Base-by-base conservation (phyloP, 179 eudicot genomes). In the Beta macrorhiza region DNA sequence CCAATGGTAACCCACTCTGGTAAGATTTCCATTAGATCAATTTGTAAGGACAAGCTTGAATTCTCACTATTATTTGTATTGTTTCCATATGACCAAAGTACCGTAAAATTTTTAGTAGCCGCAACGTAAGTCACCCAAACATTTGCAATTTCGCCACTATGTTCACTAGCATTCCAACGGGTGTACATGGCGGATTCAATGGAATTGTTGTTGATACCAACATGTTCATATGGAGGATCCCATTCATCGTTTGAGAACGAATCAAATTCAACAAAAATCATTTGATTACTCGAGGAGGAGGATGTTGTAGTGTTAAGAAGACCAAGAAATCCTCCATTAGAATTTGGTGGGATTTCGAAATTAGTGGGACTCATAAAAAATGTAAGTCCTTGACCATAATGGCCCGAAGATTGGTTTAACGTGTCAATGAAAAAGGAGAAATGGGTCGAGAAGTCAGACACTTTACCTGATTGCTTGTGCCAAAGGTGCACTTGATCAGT, bases 271-370 rank as follows among this genome's bases (percentile, higher is more conserved):
- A 89, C 85, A 1, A 55, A 8, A 25, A 89, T 55, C 3, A 87
- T 80, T 25, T 83, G 90, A 51, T 62, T 86, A 16, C 25, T 7
- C 2, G 83, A 6, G 17, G 83, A 76, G 51, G 71, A 78, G 7
- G 67, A 52, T 20, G 84, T 81, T 5, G 84, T 84, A 19, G 90
- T 86, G 76, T 89, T 91, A 67, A 84, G 83, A 13, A 91, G 89
- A 61, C 92, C 94, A 4, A 91, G 64, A 63, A 79, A 88, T n/a
- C 89, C 90, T 16, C 90, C 90, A 1, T n/a, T 79, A 0, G 92
- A 86, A 80, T 89, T 87, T 0, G 87, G 87, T 17, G 92, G 91
- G 72, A 87, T 89, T 15, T 79, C 82, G 61, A 81, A 89, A 13
- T 75, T 81, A 55, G 72, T 73, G 5, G 90, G 86, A 42, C 89